These are phyloP conservation scores for Picea engelmannii DNA, from an alignment of 83 land plant genomes.

Conservation along the genomic window DNA sequence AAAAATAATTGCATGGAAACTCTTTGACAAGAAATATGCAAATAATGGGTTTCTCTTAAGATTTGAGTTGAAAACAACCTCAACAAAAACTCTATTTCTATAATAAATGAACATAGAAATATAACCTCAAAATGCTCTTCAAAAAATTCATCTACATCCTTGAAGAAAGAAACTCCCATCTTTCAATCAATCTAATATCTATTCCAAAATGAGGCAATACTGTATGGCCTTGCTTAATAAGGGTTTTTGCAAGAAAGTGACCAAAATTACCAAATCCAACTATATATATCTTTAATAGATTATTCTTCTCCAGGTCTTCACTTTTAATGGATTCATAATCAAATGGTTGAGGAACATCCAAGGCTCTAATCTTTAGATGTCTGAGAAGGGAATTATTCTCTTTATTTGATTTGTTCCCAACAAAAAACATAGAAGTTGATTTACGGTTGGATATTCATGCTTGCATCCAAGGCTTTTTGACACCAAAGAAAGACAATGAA, in stretches of 20 bases:
- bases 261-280: slow-evolving; percentile 64
- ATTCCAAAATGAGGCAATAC: slow-evolving; percentile 70
- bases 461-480: neutral
- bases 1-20: slow-evolving; percentile 59
- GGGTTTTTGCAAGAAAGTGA: slow-evolving; percentile 42
- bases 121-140: slow-evolving; percentile 74
- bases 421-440: neutral
- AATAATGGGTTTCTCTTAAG: slow-evolving; percentile 53
- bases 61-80: slow-evolving; percentile 43
- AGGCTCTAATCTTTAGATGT: slow-evolving; percentile 2
- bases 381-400: neutral
- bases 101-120: slow-evolving; percentile 60
- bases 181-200: slow-evolving; percentile 41
- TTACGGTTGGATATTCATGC: neutral
- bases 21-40: slow-evolving; percentile 74
- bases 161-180: slow-evolving; percentile 30
- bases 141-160: slow-evolving; percentile 61
- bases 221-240: slow-evolving; percentile 11
- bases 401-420: neutral
- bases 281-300: slow-evolving; percentile 39
- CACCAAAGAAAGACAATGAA: neutral
- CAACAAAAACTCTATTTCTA: slow-evolving; percentile 49
- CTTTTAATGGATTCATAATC: neutral
- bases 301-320: neutral
- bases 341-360: slow-evolving; percentile 35